Percentiles rank a stretch among this genome's conserved stretches.
These are phyloP conservation scores for Neurospora tetraspora DNA, from an alignment of 495 filamentous ascomycete species.

Conservation along the genomic window DNA sequence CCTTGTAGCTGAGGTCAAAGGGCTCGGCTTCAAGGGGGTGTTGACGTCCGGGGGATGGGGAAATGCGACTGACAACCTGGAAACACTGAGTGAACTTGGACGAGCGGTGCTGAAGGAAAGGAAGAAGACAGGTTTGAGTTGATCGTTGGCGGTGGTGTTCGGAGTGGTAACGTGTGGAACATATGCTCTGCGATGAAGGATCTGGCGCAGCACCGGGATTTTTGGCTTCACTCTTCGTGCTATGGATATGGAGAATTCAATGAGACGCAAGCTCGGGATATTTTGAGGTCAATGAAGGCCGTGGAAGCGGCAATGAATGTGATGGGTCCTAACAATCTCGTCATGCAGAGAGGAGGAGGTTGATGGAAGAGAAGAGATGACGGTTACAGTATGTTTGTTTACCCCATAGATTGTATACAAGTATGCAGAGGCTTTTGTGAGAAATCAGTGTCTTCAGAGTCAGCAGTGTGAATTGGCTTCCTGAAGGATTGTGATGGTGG, in stretches of 20 bases:
- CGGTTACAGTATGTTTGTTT: neutral
- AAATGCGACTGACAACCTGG: constrained; percentile 18
- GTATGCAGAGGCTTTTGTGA: neutral
- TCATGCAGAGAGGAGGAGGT: neutral
- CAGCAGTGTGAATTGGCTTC: neutral
- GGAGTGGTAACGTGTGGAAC: constrained; percentile 19
- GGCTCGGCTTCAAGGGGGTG: constrained; percentile 26
- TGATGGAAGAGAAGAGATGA: neutral
- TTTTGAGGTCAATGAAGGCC: neutral
- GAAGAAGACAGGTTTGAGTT: constrained; percentile 18
- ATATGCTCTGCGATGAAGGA: neutral
- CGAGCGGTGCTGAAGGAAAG: constrained; percentile 1
- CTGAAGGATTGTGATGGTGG: neutral
- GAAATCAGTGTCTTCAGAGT: neutral
- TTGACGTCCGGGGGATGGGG: constrained; percentile 33
- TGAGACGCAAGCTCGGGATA: neutral
- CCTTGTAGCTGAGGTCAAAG: constrained; percentile 16
- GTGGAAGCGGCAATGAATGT: neutral
- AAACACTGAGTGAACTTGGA: constrained; percentile 18
- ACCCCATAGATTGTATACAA: neutral
- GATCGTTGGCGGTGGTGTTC: constrained; percentile 33
- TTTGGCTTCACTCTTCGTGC: constrained; percentile 29
- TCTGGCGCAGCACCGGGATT: constrained; percentile 1
- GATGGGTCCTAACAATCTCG: neutral
- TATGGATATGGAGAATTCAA: neutral